Base-by-base conservation (phyloP, 371 early-diverging fungal species). In the Cokeromyces recurvatus region DNA sequence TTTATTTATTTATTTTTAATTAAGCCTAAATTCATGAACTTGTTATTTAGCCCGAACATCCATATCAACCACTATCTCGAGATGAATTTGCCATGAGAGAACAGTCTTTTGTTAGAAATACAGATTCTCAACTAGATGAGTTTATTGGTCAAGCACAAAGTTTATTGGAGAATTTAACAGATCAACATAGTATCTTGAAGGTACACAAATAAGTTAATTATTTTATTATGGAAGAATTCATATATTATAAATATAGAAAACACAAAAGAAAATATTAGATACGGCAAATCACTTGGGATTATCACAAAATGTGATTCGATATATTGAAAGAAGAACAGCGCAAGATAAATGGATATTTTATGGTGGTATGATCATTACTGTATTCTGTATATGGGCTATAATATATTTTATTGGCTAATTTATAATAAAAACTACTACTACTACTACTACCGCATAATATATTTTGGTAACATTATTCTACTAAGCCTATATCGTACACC, bases 331-430 rank as follows among this genome's bases (percentile, higher is more conserved):
- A 46, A 74, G 91, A 39, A 78, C 86, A 44, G 56, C 72, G 19
- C 83, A 87, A 43, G 93, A 93, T 66, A 83, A 81, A 55, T 90
- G 85, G 84, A 82, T 93, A 44, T 85, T 92, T 55, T 76, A 78
- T 57, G 85, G 72, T 2, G 89, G 87, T n/a, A 74, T 85, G 17
- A 57, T 80, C 16, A 56, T 85, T 32, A 82, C 86, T 19, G 46
- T 80, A 15, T 46, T 79, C 11, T 57, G 66, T 15, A 65, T 84
- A 61, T 79, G 80, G 80, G 78, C 74, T 38, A 81, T 84, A 56
- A 48, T 78, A 15, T 79, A 81, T 48, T 81, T 79, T 43, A 55
- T 84, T 40, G 73, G n/a, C n/a, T n/a, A n/a, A n/a, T n/a, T n/a
- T n/a, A n/a, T n/a, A n/a, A n/a, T n/a, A n/a, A n/a, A n/a, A n/a